These are phyloP conservation scores for Backusella luteola DNA, from an alignment of 192 early-diverging fungal genomes.

Conservation along the genomic window DNA sequence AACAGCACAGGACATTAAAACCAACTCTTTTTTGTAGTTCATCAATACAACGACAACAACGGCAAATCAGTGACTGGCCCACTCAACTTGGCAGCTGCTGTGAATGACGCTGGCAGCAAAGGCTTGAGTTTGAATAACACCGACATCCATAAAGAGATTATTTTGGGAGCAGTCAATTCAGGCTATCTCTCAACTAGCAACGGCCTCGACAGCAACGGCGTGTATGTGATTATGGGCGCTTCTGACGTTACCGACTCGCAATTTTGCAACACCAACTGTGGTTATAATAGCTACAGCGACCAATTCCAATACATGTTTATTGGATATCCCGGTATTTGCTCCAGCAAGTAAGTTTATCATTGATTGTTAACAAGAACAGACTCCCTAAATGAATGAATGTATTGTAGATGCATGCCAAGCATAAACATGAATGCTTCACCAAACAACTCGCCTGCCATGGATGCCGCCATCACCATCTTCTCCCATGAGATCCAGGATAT, in stretches of 20 bases:
- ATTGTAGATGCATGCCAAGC: constrained; percentile 28
- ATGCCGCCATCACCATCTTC: constrained; percentile 35
- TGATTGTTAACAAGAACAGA: background rate
- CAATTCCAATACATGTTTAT: constrained; percentile 37
- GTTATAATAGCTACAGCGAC: constrained; percentile 30
- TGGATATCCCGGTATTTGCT: constrained; percentile 35
- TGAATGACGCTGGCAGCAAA: constrained; percentile 27
- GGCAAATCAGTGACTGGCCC: constrained; percentile 37
- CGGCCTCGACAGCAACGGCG: constrained; percentile 26
- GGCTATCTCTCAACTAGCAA: constrained; percentile 32
- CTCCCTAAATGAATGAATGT: background rate
- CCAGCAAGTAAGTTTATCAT: constrained; percentile 13
- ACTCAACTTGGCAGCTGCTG: constrained; percentile 29
- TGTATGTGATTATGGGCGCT: constrained; percentile 33
- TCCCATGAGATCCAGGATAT: constrained; percentile 40
- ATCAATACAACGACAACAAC: constrained; percentile 25
- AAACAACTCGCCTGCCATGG: constrained; percentile 31
- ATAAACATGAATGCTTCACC: constrained; percentile 32
- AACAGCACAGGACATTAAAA: background rate
- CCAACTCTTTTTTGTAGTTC: constrained; percentile 15
- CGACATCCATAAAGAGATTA: constrained; percentile 24
- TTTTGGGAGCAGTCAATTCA: constrained; percentile 30
- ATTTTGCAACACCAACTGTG: constrained; percentile 32
- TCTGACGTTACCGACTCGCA: constrained; percentile 26
- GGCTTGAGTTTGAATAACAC: constrained; percentile 22